Base-by-base conservation (phyloP, 805 yeast genomes). In the Teunomyces kruisii region DNA sequence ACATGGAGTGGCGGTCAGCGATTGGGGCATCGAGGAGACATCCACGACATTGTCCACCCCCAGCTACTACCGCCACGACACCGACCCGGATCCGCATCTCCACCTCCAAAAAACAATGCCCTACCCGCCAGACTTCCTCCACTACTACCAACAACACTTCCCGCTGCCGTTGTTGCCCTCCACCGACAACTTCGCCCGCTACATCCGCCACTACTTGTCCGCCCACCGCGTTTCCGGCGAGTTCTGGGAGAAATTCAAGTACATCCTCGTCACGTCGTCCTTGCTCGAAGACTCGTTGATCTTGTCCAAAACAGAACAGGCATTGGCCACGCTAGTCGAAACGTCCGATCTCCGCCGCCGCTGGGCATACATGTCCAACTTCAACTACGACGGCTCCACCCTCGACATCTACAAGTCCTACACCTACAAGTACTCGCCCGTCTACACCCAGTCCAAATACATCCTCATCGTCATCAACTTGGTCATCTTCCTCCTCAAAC, bases 161-260 rank as follows among this genome's bases (percentile, higher is more conserved):
- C 9, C 9, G n/a, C 17, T 14, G n/a, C 32, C 32, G 15, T 26
- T 27, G 9, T 9, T 14, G 32, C 12, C 32, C n/a, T 46, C 50
- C 14, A 58, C 62, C 7, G 63, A 55, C 16, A 51, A 54, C 47
- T 53, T 63, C 32, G 38, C 52, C 10, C 55, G 55, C 39, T 49
- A 32, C 50, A 61, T 60, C 24, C 32, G 40, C 14, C 62, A 62
- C 39, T 70, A 71, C 56, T 53, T 71, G 7, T 43, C 54, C 0
- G 42, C 57, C 38, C 50, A 56, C 26, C 46, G 45, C 9, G 48
- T 48, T 26, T 19, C 31, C 9, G 43, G 44, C 7, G 57, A 58
- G 44, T 65, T 70, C 39, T 62, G 69, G 67, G 77, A 72, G 44
- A 62, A 61, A 46, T 70, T 72, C 61, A 72, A 70, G 53, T 72